These are phyloP conservation scores for Aspergillus nanangensis DNA, from an alignment of 495 filamentous ascomycete genomes.

Conservation along the genomic window DNA sequence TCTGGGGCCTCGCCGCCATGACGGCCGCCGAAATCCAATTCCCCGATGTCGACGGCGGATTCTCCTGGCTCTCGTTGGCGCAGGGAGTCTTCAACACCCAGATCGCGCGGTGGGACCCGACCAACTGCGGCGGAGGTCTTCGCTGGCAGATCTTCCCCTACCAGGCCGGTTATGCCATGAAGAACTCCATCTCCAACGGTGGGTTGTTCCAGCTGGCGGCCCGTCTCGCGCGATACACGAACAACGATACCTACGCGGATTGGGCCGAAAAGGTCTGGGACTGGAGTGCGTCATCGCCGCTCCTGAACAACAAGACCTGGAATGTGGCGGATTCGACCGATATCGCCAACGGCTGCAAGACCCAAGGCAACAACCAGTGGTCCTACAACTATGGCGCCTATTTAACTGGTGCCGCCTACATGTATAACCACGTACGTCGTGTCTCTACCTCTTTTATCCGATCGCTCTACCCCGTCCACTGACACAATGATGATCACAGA, in stretches of 20 bases:
- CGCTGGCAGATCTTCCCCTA: conserved; percentile 53
- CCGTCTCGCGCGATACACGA: conserved; percentile 62
- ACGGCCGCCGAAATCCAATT: conserved; percentile 49
- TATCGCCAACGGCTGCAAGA: conserved; percentile 47
- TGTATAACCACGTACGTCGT: conserved; percentile 60
- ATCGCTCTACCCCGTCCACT: neutral
- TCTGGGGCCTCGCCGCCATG: conserved; percentile 56
- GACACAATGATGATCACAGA: conserved; percentile 39
- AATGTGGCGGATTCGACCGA: conserved; percentile 57
- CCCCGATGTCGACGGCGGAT: conserved; percentile 41
- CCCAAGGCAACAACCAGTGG: conserved; percentile 57
- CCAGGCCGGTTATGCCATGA: conserved; percentile 56
- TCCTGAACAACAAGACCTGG: conserved; percentile 52
- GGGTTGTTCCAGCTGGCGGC: conserved; percentile 66
- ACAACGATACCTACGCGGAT: conserved; percentile 56
- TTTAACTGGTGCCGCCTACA: conserved; percentile 62
- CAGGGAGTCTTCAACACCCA: conserved; percentile 78
- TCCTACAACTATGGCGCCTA: conserved; percentile 66
- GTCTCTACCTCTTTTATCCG: neutral
- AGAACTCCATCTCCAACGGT: conserved; percentile 68
- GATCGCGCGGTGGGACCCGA: conserved; percentile 47
- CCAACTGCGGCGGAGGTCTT: conserved; percentile 47
- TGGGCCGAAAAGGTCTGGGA: conserved; percentile 67
- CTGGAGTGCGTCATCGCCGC: conserved; percentile 52
- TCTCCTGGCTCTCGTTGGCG: conserved; percentile 68